A percentile compares a stretch with the other conserved stretches of the same genome.
These are phyloP conservation scores for Nemania abortiva DNA, from an alignment of 2,329 filamentous ascomycete genomes.

Conservation along the genomic window DNA sequence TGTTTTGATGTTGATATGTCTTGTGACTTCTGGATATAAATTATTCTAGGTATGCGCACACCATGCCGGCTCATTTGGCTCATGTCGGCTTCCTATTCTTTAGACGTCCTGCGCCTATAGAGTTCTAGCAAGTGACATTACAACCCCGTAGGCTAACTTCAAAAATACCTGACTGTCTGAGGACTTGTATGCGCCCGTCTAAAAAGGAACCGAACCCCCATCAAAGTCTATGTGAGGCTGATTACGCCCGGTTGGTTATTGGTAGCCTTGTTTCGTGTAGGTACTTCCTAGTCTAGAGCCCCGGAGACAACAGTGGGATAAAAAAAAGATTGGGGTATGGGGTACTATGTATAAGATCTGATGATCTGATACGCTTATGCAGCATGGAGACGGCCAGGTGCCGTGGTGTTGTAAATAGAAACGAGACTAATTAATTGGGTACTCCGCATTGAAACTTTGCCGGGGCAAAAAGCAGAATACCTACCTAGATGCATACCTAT, in stretches of 20 bases:
- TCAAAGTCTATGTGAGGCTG: slow-evolving; percentile 17
- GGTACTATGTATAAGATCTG: background rate
- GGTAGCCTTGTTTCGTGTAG: slow-evolving; percentile 22
- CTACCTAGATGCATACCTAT: too few relatives aligned
- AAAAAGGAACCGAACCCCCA: background rate
- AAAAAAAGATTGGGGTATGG: background rate
- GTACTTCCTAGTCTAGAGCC: background rate
- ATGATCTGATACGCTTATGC: too few relatives aligned
- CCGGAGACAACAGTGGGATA: background rate
- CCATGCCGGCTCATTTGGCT: background rate
- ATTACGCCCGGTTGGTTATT: slow-evolving; percentile 6
- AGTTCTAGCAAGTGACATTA: background rate
- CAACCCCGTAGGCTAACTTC: background rate
- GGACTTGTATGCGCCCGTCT: slow-evolving; percentile 7
- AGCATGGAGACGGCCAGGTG: too few relatives aligned
- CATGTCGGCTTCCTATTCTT: background rate
- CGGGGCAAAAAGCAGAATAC: background rate
- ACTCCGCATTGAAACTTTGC: background rate
- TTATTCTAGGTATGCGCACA: background rate
- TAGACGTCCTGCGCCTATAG: background rate
- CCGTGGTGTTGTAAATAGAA: background rate
- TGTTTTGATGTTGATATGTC: background rate
- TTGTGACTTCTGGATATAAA: background rate
- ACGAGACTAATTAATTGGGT: background rate
- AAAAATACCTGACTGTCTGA: background rate